These are phyloP conservation scores for Sonneratia caseolaris DNA, from an alignment of 345 rosid species.

Conservation along the genomic window DNA sequence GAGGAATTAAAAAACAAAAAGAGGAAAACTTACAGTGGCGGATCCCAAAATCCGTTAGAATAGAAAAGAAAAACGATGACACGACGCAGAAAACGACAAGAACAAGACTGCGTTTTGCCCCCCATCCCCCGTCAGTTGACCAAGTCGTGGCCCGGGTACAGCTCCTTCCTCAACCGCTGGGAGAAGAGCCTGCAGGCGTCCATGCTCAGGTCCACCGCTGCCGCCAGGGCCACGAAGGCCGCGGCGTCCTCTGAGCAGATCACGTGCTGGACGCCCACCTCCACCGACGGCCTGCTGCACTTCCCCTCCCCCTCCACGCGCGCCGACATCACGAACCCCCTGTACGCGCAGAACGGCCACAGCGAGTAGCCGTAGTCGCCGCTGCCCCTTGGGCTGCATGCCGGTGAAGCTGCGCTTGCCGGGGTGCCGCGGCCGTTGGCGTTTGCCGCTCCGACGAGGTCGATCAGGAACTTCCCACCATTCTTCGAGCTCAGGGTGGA, in stretches of 20 bases:
- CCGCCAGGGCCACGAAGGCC: constrained; percentile 81
- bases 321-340: constrained; percentile 88
- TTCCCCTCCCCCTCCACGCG: constrained; percentile 76
- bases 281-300: constrained; percentile 78
- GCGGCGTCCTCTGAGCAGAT: constrained; percentile 90
- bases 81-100: neutral
- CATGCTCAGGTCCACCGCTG: constrained; percentile 84
- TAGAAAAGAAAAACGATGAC: neutral
- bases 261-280: constrained; percentile 90
- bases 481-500: constrained; percentile 48
- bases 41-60: constrained; percentile 1
- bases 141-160: constrained; percentile 38
- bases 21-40: constrained; percentile 6
- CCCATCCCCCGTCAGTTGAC: constrained; percentile 12
- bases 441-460: constrained; percentile 21
- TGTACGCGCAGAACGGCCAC: constrained; percentile 54
- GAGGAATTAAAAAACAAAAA: neutral
- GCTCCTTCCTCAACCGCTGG: constrained; percentile 80
- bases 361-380: constrained; percentile 61
- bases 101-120: too few relatives aligned
- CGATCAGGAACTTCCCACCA: constrained; percentile 75
- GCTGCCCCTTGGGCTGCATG: constrained; percentile 66
- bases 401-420: constrained; percentile 40
- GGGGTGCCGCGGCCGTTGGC: neutral
- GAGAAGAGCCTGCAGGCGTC: constrained; percentile 88